Conservation (phyloP, 225 moss, liverwort and hornwort genomes). For the Antitrichia curtipendula region DNA sequence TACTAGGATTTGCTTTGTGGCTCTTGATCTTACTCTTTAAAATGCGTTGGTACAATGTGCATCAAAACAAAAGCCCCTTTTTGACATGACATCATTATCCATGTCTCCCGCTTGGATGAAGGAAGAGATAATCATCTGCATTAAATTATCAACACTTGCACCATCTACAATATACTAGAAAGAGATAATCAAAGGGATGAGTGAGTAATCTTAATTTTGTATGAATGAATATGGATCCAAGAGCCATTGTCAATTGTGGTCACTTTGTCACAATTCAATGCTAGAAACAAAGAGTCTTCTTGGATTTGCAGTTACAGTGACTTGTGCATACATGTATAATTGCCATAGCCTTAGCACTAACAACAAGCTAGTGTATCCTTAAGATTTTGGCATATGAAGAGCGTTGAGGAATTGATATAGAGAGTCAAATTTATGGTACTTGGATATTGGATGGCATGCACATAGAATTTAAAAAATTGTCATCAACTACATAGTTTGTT, state of each 20-base stretch:
- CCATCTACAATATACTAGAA: not conserved
- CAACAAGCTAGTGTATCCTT: not conserved
- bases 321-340: not conserved
- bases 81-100: not conserved
- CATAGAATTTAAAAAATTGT: accelerated
- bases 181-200: not conserved
- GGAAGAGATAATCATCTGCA: not conserved
- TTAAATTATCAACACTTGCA: not conserved
- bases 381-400: not conserved
- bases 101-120: not conserved
- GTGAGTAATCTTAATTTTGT: not conserved
- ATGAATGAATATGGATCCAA: not conserved
- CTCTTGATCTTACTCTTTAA: not conserved
- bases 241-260: accelerated
- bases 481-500: not conserved
- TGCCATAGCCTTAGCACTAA: not conserved
- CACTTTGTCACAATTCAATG: not conserved
- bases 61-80: accelerated
- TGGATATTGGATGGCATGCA: not conserved
- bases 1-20: not conserved
- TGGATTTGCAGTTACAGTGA: accelerated
- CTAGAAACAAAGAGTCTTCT: not conserved
- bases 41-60: not conserved
- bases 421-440: not conserved
- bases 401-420: accelerated